These are phyloP conservation scores for Magnusiomyces paraingens DNA, from an alignment of 1,139 yeast species.

Conservation along the genomic window DNA sequence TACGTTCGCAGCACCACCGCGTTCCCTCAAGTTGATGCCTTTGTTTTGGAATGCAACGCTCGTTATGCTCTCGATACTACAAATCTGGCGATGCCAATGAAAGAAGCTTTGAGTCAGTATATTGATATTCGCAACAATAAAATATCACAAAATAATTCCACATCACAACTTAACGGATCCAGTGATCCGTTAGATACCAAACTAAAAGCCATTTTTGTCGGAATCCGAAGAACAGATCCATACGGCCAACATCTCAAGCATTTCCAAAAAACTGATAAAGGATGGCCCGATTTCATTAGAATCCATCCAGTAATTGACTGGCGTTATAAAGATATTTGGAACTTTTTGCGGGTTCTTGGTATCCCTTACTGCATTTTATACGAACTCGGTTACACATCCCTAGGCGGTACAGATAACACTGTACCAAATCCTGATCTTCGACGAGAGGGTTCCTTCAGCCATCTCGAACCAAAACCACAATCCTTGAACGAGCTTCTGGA, in stretches of 20 bases:
- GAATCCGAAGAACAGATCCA: conserved; percentile 78
- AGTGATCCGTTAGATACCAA: neutral
- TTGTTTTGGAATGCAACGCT: conserved; percentile 33
- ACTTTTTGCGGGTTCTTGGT: conserved; percentile 40
- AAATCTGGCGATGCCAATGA: conserved; percentile 41
- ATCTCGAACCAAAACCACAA: too few relatives aligned
- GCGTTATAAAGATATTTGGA: conserved; percentile 77
- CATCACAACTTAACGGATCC: neutral
- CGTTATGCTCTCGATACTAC: conserved; percentile 31
- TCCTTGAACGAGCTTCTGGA: too few relatives aligned
- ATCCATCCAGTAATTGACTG: conserved; percentile 80
- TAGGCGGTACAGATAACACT: conserved; percentile 70
- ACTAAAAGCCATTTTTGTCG: conserved; percentile 65
- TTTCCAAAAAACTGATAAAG: conserved; percentile 66
- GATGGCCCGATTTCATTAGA: conserved; percentile 81
- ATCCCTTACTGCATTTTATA: conserved; percentile 63
- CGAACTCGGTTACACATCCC: conserved; percentile 72
- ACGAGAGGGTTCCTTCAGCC: too few relatives aligned
- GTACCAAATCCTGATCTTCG: conserved; percentile 52
- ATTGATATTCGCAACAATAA: conserved; percentile 28
- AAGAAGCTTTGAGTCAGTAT: conserved; percentile 58
- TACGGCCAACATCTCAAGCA: conserved; percentile 49
- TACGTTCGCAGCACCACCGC: conserved; percentile 65
- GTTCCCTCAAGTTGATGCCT: conserved; percentile 53
- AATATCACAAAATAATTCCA: neutral